Percentiles rank a stretch among this genome's conserved stretches.
These are phyloP conservation scores for Xylaria sp. DNA, from an alignment of 2,329 filamentous ascomycete species.

Conservation along the genomic window DNA sequence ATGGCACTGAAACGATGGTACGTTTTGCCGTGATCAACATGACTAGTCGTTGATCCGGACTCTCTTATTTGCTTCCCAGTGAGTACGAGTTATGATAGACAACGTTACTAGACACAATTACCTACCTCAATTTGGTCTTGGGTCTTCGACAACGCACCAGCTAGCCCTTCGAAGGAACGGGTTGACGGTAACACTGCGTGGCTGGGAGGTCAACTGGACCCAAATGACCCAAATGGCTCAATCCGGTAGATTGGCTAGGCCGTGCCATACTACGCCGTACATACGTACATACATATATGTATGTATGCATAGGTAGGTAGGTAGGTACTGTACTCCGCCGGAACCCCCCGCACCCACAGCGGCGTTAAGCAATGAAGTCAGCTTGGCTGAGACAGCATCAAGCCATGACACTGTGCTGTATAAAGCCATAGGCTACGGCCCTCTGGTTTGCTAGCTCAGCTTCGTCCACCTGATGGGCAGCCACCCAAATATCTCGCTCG, in stretches of 20 bases:
- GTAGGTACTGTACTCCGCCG: conserved; percentile 6
- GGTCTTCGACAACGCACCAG: background rate
- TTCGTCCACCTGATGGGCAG: conserved; percentile 6
- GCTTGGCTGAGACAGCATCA: conserved; percentile 25
- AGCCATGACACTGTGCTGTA: conserved; percentile 1
- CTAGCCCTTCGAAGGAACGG: conserved; percentile 4
- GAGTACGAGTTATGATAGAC: background rate
- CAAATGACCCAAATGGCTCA: conserved; percentile 1
- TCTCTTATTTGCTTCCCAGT: conserved; percentile 9
- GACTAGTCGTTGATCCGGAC: conserved; percentile 5
- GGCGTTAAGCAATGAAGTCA: conserved; percentile 11
- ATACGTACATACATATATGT: background rate
- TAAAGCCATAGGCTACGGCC: conserved; percentile 8
- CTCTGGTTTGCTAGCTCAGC: conserved; percentile 18
- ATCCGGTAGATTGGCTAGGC: conserved; percentile 13
- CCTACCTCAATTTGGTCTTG: background rate
- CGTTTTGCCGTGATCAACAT: conserved; percentile 19
- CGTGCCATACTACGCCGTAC: background rate
- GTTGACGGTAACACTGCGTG: conserved; percentile 1
- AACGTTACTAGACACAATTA: background rate
- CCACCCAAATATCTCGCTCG: background rate
- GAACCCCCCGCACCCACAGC: conserved; percentile 8
- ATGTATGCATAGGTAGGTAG: background rate
- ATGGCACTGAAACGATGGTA: conserved; percentile 16
- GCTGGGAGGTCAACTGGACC: background rate